phyloP scores from a whole-genome alignment of 495 filamentous ascomycete species.

The Talaromyces trachyspermus region DNA sequence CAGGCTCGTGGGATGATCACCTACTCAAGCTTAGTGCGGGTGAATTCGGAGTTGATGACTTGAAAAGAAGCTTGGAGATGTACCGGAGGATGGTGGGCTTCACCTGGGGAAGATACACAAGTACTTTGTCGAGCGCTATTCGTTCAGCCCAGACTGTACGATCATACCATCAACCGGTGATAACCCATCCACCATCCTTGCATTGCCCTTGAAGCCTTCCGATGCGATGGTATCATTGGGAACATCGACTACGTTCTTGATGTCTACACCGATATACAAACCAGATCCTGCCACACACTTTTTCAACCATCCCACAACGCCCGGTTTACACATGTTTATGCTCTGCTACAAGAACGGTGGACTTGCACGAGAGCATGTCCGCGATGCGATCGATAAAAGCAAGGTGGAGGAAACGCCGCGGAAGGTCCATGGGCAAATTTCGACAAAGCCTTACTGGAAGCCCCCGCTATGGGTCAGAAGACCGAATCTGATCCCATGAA shows the following conservation, averaged over 20 bases:
- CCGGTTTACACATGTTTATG: slow-evolving; percentile 94
- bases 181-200: slow-evolving; percentile 91
- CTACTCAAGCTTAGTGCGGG: slow-evolving; percentile 75
- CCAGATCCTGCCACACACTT: slow-evolving; percentile 83
- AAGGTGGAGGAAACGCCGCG: slow-evolving; percentile 25
- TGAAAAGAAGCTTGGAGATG: slow-evolving; percentile 75
- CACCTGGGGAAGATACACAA: slow-evolving; percentile 63
- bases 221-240: slow-evolving; percentile 93
- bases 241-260: slow-evolving; percentile 93
- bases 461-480: slow-evolving; percentile 57
- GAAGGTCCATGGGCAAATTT: slow-evolving; percentile 65
- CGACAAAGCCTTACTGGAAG: slow-evolving; percentile 57
- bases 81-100: slow-evolving; percentile 71
- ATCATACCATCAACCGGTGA: slow-evolving; percentile 88
- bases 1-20: slow-evolving; percentile 61
- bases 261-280: slow-evolving; percentile 85
- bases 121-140: slow-evolving; percentile 73
- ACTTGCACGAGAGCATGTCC: slow-evolving; percentile 80
- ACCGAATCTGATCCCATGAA: slow-evolving; percentile 53
- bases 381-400: slow-evolving; percentile 58
- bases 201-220: slow-evolving; percentile 72
- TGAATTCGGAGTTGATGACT: slow-evolving; percentile 52
- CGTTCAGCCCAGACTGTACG: slow-evolving; percentile 65
- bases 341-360: slow-evolving; percentile 99
- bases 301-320: slow-evolving; percentile 81